phyloP scores from a whole-genome alignment of 345 rosid species.

The Bruguiera gymnorhiza region DNA sequence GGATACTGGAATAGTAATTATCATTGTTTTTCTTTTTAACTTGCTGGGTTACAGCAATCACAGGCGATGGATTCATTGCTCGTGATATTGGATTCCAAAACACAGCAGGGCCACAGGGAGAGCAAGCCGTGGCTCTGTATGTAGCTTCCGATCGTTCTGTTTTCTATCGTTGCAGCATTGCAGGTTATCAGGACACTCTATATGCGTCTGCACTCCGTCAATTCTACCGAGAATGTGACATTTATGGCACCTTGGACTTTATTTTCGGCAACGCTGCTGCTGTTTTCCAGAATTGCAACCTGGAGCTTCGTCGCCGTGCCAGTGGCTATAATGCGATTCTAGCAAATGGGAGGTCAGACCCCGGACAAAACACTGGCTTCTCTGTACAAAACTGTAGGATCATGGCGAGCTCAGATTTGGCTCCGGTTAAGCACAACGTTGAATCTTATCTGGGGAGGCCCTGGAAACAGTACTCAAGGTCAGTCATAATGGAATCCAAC shows the following conservation, averaged over 20 bases:
- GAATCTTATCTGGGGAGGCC: constrained; percentile 69
- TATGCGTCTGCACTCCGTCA: constrained; percentile 69
- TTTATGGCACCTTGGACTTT: constrained; percentile 70
- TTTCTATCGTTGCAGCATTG: constrained; percentile 65
- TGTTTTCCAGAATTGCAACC: constrained; percentile 63
- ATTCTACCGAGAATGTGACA: constrained; percentile 77
- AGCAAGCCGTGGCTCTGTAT: constrained; percentile 66
- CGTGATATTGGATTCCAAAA: constrained; percentile 73
- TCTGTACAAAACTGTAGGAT: constrained; percentile 57
- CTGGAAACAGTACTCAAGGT: constrained; percentile 69
- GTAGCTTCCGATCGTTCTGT: constrained; percentile 64
- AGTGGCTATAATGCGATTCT: constrained; percentile 42
- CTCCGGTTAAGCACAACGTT: constrained; percentile 29
- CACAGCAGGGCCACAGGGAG: constrained; percentile 65
- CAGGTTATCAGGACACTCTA: constrained; percentile 77
- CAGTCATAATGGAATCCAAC: constrained; percentile 62
- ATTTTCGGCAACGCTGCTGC: constrained; percentile 87
- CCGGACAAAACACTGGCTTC: constrained; percentile 74
- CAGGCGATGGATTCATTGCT: constrained; percentile 75
- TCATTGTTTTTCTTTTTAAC: not conserved
- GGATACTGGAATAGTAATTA: too few relatives aligned
- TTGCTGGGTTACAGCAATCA: constrained; percentile 41
- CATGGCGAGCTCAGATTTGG: constrained; percentile 28
- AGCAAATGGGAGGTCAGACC: constrained; percentile 61
- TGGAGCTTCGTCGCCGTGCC: constrained; percentile 44